These are phyloP conservation scores for Westerdykella ornata DNA, from an alignment of 2,329 filamentous ascomycete genomes.

Conservation along the genomic window DNA sequence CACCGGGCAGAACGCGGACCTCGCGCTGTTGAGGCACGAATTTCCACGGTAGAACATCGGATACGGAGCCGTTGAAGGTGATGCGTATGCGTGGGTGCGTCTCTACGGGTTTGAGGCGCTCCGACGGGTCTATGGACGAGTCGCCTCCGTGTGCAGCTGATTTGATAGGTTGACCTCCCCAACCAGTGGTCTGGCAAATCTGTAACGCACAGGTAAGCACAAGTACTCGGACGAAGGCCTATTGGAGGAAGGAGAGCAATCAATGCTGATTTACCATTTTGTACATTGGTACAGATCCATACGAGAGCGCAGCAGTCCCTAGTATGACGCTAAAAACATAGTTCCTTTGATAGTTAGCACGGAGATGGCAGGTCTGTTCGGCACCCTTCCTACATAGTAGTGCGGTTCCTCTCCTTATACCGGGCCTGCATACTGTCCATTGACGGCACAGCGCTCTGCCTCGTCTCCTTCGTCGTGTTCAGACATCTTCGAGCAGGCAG, in stretches of 20 bases:
- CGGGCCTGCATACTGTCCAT: constrained; percentile 61
- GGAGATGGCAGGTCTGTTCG: neutral
- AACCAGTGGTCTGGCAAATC: constrained; percentile 82
- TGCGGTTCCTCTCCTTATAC: constrained; percentile 62
- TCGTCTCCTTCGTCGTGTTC: constrained; percentile 25
- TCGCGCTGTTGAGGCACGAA: constrained; percentile 95
- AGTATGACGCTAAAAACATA: constrained; percentile 72
- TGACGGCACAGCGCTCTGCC: constrained; percentile 41
- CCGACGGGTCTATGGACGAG: constrained; percentile 58
- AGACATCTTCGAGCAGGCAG: constrained; percentile 24
- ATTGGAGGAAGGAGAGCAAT: neutral
- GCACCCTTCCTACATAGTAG: constrained; percentile 49
- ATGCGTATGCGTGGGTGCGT: constrained; percentile 81
- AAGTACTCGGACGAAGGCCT: neutral
- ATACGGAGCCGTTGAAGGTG: constrained; percentile 93
- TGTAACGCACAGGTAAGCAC: constrained; percentile 27
- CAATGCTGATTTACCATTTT: constrained; percentile 60
- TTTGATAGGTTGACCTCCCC: constrained; percentile 87
- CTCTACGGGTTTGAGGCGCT: constrained; percentile 72
- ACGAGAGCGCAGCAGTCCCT: constrained; percentile 71
- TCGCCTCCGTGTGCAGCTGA: constrained; percentile 59
- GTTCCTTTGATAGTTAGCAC: constrained; percentile 45
- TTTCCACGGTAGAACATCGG: constrained; percentile 93
- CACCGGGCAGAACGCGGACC: constrained; percentile 87
- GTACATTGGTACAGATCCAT: constrained; percentile 79